A percentile compares a stretch with the other conserved stretches of the same genome.
These are phyloP conservation scores for Spongospora subterranea DNA, from an alignment of 208 protist genomes.

Conservation along the genomic window DNA sequence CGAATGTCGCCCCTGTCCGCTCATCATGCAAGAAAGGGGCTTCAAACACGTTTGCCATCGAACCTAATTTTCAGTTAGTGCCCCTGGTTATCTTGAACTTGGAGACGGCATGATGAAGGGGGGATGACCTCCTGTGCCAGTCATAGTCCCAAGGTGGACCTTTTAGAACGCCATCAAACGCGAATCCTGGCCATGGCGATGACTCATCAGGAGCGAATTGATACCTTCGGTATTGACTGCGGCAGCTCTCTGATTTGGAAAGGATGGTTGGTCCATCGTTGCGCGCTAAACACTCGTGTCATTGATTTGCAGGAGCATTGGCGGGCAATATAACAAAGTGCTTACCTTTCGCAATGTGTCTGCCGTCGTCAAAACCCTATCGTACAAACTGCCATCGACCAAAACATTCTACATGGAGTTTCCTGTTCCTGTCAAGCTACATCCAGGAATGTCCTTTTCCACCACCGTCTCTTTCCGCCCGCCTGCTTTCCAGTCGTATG, in stretches of 20 bases:
- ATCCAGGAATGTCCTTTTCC: slow-evolving; percentile 27
- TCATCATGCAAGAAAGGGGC: no score
- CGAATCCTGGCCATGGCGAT: no score
- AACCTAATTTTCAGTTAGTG: no score
- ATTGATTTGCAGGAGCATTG: not conserved
- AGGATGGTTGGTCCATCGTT: not conserved
- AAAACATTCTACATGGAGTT: slow-evolving; percentile 51
- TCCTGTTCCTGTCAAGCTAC: slow-evolving; percentile 10
- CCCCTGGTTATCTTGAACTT: no score
- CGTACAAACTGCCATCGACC: not conserved
- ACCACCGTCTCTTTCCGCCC: slow-evolving; percentile 23
- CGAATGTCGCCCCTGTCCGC: no score
- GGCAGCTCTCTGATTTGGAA: not conserved
- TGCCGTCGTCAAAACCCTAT: not conserved
- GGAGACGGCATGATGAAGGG: no score
- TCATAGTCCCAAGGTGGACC: no score
- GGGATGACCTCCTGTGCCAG: no score
- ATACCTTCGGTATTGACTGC: not conserved
- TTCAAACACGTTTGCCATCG: no score
- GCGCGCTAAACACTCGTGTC: not conserved
- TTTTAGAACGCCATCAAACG: no score
- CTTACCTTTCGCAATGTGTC: slow-evolving; percentile 35
- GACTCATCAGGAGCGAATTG: not conserved
- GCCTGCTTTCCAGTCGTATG: not conserved
- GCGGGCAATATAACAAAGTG: slow-evolving; percentile 5